Conservation (phyloP, 2,329 filamentous ascomycete species). For the Ophiocordyceps polyrhachis-furcata region DNA sequence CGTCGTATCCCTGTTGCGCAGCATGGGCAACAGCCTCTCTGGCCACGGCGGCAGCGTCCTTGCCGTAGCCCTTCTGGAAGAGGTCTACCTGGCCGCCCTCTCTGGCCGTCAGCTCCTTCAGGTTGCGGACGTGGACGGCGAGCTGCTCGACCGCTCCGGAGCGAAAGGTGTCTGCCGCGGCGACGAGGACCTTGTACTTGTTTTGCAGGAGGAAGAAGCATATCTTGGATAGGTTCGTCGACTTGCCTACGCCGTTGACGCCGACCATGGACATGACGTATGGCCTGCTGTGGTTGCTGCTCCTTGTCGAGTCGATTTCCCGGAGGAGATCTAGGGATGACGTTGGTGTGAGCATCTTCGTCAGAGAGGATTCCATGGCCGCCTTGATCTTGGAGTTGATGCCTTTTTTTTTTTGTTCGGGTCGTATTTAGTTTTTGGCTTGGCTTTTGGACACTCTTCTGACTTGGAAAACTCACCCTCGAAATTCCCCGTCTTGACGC, state of each 20-base stretch:
- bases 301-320: constrained; percentile 64
- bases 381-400: constrained; percentile 68
- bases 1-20: constrained; percentile 59
- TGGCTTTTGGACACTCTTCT: not conserved
- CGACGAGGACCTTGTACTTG: constrained; percentile 86
- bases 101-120: constrained; percentile 70
- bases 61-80: constrained; percentile 95
- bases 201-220: constrained; percentile 97
- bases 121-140: constrained; percentile 82
- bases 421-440: no score
- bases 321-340: constrained; percentile 86
- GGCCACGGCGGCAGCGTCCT: constrained; percentile 88
- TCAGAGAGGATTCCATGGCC: constrained; percentile 81
- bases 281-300: constrained; percentile 48
- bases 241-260: constrained; percentile 96
- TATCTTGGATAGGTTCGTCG: constrained; percentile 92
- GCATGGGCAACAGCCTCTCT: constrained; percentile 82
- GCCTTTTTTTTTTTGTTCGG: constrained; percentile 18
- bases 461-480: constrained; percentile 34
- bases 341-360: constrained; percentile 89
- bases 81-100: constrained; percentile 77
- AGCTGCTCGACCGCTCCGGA: constrained; percentile 95
- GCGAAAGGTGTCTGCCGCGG: constrained; percentile 90
- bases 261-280: constrained; percentile 98
- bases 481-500: constrained; percentile 81